These are phyloP conservation scores for Extremus antarcticus DNA, from an alignment of 495 filamentous ascomycete genomes.

Conservation along the genomic window DNA sequence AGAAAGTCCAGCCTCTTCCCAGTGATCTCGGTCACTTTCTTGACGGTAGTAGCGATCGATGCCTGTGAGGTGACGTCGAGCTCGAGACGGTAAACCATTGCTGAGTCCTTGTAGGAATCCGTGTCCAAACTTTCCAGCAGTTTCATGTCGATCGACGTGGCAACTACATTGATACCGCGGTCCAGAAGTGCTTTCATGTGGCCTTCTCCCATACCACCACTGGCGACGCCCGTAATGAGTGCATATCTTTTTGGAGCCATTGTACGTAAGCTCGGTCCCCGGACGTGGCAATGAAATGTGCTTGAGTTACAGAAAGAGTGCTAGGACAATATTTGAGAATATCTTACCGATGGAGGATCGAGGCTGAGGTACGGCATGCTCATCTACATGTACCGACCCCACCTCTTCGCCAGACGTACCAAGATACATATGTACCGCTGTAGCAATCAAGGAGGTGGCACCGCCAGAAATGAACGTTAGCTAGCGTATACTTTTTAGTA, in stretches of 20 bases:
- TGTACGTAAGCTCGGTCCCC: too few relatives aligned
- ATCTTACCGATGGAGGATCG: too few relatives aligned
- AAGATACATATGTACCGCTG: too few relatives aligned
- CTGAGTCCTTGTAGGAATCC: neutral
- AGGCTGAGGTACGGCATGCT: too few relatives aligned
- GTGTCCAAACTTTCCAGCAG: neutral
- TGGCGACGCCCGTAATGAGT: neutral
- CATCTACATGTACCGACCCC: too few relatives aligned
- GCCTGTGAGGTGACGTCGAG: neutral
- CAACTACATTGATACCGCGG: conserved; percentile 6
- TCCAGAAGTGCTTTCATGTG: conserved; percentile 6
- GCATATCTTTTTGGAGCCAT: neutral
- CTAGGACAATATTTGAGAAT: too few relatives aligned
- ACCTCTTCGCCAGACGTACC: too few relatives aligned
- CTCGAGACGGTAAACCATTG: neutral
- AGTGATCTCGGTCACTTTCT: conserved; percentile 22
- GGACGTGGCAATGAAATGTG: too few relatives aligned
- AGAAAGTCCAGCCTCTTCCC: conserved; percentile 44
- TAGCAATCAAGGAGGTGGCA: neutral
- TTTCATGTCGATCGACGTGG: neutral
- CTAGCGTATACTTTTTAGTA: neutral
- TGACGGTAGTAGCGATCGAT: neutral
- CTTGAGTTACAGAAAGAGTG: too few relatives aligned
- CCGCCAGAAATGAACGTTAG: neutral
- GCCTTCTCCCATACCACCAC: neutral